phyloP scores from a whole-genome alignment of 352 stramenopile species.

The Phytophthora nicotianae region DNA sequence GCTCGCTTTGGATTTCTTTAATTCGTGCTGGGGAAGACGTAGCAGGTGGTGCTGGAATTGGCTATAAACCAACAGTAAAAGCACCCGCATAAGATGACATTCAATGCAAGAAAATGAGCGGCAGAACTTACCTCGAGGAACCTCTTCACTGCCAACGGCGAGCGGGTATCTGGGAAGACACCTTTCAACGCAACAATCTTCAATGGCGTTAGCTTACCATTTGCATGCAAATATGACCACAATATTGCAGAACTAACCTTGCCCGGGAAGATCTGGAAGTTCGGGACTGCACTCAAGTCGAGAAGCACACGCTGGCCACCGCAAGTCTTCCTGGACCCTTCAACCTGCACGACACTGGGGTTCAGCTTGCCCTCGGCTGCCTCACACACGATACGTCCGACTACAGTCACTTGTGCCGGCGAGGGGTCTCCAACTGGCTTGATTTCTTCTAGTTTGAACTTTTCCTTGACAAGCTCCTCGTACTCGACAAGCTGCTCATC shows the following conservation, averaged over 20 bases:
- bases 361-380: slow-evolving; percentile 86
- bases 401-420: slow-evolving; percentile 73
- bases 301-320: slow-evolving; percentile 81
- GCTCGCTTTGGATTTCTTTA: slow-evolving; percentile 53
- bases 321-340: slow-evolving; percentile 83
- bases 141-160: slow-evolving; percentile 75
- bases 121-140: slow-evolving; percentile 66
- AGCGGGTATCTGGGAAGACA: slow-evolving; percentile 69
- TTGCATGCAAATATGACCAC: not conserved
- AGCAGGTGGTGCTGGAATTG: slow-evolving; percentile 61
- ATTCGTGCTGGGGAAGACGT: slow-evolving; percentile 51
- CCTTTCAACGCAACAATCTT: slow-evolving; percentile 86
- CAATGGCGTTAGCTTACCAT: slow-evolving; percentile 11
- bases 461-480: slow-evolving; percentile 70
- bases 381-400: slow-evolving; percentile 85
- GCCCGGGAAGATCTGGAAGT: slow-evolving; percentile 82
- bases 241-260: slow-evolving; percentile 52
- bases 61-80: slow-evolving; percentile 33
- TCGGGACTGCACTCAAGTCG: slow-evolving; percentile 69
- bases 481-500: slow-evolving; percentile 83
- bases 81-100: not conserved
- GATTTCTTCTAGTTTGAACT: slow-evolving; percentile 66
- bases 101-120: not conserved
- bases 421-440: slow-evolving; percentile 77
- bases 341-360: slow-evolving; percentile 78